Base-by-base conservation (phyloP, 116 monocot species). In the Cymodocea nodosa region DNA sequence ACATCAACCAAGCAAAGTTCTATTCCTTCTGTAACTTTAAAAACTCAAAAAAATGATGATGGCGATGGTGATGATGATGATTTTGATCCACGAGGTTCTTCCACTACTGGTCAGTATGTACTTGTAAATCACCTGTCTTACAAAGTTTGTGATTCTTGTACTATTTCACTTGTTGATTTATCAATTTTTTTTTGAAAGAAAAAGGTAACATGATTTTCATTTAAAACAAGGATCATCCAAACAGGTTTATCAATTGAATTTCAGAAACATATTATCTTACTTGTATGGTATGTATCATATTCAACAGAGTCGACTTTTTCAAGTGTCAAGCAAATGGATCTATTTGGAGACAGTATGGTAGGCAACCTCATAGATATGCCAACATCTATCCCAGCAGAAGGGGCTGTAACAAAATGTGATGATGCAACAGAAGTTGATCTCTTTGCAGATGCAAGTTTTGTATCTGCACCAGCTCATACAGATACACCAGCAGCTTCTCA, bases 21-120 rank as follows among this genome's bases (percentile, higher is more conserved):
- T n/a, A 6, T 57, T 50, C 15, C 73, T 66, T 70, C 71, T 35
- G 68, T 71, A 72, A 68, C 48, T 61, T 40, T 75, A 71, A 81
- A 15, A 70, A 8, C 66, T 10, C 68, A 75, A 52, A 57, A 68
- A 65, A 71, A 24, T 17, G 51, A 10, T 36, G 87, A 79, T 15
- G 87, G 90, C 71, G 90, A 95, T 80, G 87, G 78, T 15, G 87
- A 97, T 73, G 90, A 95, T 80, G 91, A 90, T 66, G 88, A 97
- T 71, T 97, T 97, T 73, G 88, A 97, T 62, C 97, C 97, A 61
- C 85, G 97, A 20, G 90, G 87, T 52, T 85, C 79, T 56, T 75
- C 90, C 62, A 71, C 60, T 77, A 16, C 80, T 51, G 85, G 95
- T 90, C 34, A 65, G 80, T 78, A 51, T 18, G 11, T 65, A 23